Percentiles rank a stretch among this genome's conserved stretches.
These are phyloP conservation scores for Datura wrightii DNA, from an alignment of 257 asterid genomes.

Conservation along the genomic window DNA sequence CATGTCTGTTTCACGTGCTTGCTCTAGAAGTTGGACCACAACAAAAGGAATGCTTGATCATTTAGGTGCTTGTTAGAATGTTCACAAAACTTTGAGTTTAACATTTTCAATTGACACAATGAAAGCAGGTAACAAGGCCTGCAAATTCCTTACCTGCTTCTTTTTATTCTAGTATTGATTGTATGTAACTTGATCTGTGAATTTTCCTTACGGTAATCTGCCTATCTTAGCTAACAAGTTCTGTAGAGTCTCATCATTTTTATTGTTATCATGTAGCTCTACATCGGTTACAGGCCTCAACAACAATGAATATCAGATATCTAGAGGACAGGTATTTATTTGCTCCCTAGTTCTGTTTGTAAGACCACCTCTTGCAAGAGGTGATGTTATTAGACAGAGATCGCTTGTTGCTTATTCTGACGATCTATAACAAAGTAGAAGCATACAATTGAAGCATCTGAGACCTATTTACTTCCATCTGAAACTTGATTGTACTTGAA, in stretches of 20 bases:
- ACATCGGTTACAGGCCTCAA: conserved; percentile 92
- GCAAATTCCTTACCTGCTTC: background rate
- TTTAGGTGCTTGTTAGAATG: conserved; percentile 7
- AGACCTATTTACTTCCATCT: conserved; percentile 4
- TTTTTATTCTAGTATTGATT: background rate
- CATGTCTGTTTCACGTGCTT: background rate
- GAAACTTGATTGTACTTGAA: conserved; percentile 6
- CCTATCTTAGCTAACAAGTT: conserved; percentile 21
- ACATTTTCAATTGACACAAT: background rate
- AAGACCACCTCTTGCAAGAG: background rate
- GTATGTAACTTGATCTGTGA: background rate
- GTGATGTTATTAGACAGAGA: background rate
- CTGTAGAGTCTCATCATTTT: conserved; percentile 32
- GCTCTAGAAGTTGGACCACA: background rate
- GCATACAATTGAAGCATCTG: conserved; percentile 4
- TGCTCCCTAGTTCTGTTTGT: conserved; percentile 18
- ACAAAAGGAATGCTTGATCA: background rate
- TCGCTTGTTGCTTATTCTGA: background rate
- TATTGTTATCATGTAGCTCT: conserved; percentile 59
- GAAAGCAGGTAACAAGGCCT: background rate
- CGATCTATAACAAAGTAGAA: conserved; percentile 1
- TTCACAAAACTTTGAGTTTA: background rate
- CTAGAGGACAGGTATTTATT: conserved; percentile 79
- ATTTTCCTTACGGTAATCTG: background rate
- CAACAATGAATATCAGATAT: conserved; percentile 95